Percentiles rank a stretch among this genome's conserved stretches.
Conservation (phyloP, 2,329 filamentous ascomycete genomes). For the Fusarium temperatum region DNA sequence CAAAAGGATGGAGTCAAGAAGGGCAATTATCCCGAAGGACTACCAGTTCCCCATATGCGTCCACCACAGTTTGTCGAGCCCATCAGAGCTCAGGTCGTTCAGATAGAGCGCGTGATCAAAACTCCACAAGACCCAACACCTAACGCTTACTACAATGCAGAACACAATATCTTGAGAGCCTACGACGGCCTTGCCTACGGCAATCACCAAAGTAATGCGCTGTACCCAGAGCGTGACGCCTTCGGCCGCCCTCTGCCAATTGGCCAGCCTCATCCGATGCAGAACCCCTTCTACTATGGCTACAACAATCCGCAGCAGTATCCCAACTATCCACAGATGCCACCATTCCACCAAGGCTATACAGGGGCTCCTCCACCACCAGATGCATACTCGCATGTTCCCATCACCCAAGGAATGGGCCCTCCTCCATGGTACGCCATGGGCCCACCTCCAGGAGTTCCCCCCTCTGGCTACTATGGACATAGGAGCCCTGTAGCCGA, state of each 20-base stretch:
- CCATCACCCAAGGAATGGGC: slow-evolving; percentile 46
- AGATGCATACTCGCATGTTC: slow-evolving; percentile 39
- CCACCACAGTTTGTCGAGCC: slow-evolving; percentile 59
- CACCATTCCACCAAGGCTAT: slow-evolving; percentile 18
- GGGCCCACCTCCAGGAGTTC: slow-evolving; percentile 31
- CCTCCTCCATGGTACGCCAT: slow-evolving; percentile 34
- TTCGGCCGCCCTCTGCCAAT: slow-evolving; percentile 48
- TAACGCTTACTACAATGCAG: slow-evolving; percentile 67
- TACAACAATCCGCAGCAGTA: slow-evolving; percentile 43
- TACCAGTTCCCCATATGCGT: slow-evolving; percentile 45
- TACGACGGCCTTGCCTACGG: slow-evolving; percentile 67
- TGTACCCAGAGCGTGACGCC: slow-evolving; percentile 56
- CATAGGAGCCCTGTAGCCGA: slow-evolving; percentile 9
- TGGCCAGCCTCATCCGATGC: slow-evolving; percentile 54
- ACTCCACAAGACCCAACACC: slow-evolving; percentile 62
- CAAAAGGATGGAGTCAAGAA: slow-evolving; percentile 33
- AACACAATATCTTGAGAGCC: slow-evolving; percentile 61
- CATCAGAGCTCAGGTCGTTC: slow-evolving; percentile 58
- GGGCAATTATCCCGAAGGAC: slow-evolving; percentile 41
- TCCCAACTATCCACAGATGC: slow-evolving; percentile 33
- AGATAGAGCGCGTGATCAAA: slow-evolving; percentile 66
- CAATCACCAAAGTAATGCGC: slow-evolving; percentile 53
- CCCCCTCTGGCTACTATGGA: background rate
- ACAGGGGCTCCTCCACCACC: slow-evolving; percentile 10
- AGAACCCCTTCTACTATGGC: slow-evolving; percentile 56